Evolutionary conservation across 2,329 filamentous ascomycete genomes (phyloP).

Genomic region (Verticillium dahliae): DNA sequence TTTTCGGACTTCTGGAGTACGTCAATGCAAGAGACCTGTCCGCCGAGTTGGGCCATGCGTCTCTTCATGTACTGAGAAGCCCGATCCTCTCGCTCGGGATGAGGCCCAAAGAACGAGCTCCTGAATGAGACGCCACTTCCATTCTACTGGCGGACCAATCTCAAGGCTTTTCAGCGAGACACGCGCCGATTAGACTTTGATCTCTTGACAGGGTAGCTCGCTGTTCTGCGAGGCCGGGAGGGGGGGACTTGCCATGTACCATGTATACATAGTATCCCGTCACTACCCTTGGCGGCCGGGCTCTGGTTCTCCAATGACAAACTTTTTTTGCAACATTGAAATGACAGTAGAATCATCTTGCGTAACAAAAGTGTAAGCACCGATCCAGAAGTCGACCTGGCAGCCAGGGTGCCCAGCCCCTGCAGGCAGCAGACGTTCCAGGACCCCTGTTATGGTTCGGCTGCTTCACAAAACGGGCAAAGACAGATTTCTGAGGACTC

Average conservation of each 20-base stretch:
- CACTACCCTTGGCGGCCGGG: too few species aligned
- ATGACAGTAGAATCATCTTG: too few species aligned
- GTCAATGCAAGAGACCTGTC: neutral
- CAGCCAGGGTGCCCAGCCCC: neutral
- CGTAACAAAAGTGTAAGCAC: too few species aligned
- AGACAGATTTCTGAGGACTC: neutral
- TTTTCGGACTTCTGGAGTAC: too few species aligned
- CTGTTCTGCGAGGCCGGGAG: neutral
- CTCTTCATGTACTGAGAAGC: neutral
- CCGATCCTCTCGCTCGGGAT: neutral
- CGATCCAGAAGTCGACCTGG: neutral
- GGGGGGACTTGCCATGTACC: neutral
- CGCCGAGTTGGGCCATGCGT: neutral
- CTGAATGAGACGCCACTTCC: neutral
- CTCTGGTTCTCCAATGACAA: too few species aligned
- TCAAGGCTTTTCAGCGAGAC: neutral
- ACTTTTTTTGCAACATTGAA: too few species aligned
- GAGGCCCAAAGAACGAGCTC: neutral
- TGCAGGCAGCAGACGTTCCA: neutral
- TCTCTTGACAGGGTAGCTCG: neutral
- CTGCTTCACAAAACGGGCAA: neutral
- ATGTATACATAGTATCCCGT: neutral
- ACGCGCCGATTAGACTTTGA: neutral
- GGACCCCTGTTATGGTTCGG: neutral
- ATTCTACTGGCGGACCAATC: neutral